Conservation (phyloP, 1,139 yeast genomes). For the Sugiyamaella novakii region DNA sequence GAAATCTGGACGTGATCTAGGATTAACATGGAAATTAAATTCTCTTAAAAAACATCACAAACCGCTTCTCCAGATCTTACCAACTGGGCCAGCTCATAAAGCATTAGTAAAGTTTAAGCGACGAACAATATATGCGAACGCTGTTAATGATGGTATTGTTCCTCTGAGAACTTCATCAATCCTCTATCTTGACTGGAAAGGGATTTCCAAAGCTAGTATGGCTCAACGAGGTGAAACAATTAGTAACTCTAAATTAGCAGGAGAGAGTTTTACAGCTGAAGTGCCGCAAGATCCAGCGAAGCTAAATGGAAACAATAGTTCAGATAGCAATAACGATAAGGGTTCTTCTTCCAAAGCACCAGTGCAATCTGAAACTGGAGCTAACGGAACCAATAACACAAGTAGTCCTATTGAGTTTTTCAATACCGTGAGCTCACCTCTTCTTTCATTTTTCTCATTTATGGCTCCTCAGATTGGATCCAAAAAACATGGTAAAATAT, state of each 20-base stretch:
- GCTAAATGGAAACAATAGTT: not conserved
- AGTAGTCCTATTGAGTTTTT: constrained; percentile 11
- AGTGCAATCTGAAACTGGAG: not conserved
- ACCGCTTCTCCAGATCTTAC: constrained; percentile 73
- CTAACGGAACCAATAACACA: not conserved
- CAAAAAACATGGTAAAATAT: constrained; percentile 39
- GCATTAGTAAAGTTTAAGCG: constrained; percentile 63
- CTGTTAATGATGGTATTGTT: constrained; percentile 88
- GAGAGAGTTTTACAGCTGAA: constrained; percentile 12
- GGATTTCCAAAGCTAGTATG: constrained; percentile 52
- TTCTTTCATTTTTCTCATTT: constrained; percentile 34
- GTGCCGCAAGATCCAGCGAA: constrained; percentile 13
- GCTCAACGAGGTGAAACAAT: constrained; percentile 43
- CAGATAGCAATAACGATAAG: not conserved
- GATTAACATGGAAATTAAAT: constrained; percentile 53
- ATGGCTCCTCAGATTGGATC: constrained; percentile 41
- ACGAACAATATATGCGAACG: constrained; percentile 77
- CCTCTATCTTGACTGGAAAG: constrained; percentile 74
- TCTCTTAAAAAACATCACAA: constrained; percentile 38
- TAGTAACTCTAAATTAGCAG: constrained; percentile 4
- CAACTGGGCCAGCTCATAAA: constrained; percentile 78
- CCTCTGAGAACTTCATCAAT: constrained; percentile 87
- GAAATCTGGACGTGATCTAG: constrained; percentile 89
- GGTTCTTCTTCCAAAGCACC: not conserved
- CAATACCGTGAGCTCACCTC: constrained; percentile 27